Percentiles rank a stretch among this genome's conserved stretches.
These are phyloP conservation scores for Penicillium cinerascens DNA, from an alignment of 495 filamentous ascomycete genomes.

Conservation along the genomic window DNA sequence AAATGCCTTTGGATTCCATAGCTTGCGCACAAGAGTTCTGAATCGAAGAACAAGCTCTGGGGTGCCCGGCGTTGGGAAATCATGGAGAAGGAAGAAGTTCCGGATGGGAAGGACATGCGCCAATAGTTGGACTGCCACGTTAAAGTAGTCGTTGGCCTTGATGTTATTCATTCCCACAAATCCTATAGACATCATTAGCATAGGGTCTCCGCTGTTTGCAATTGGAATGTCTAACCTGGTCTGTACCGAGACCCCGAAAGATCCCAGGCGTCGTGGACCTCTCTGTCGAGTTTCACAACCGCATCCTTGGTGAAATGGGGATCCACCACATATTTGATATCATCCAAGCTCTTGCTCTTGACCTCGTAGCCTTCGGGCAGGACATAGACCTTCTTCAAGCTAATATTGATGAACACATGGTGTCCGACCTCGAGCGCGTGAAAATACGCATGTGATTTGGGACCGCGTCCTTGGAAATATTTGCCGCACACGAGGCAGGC, in stretches of 20 bases:
- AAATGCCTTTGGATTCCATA: constrained; percentile 98
- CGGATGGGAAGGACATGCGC: constrained; percentile 87
- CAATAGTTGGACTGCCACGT: constrained; percentile 91
- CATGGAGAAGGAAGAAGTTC: constrained; percentile 87
- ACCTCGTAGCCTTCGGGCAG: constrained; percentile 98
- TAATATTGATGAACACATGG: constrained; percentile 97
- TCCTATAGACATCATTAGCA: constrained; percentile 41
- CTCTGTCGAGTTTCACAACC: constrained; percentile 75
- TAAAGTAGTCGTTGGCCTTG: constrained; percentile 98
- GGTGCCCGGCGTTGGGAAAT: constrained; percentile 41
- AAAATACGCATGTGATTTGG: constrained; percentile 94
- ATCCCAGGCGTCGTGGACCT: constrained; percentile 71
- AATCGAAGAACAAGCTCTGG: constrained; percentile 71
- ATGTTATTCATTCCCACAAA: constrained; percentile 99
- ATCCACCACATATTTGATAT: constrained; percentile 98
- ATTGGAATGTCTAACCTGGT: constrained; percentile 52
- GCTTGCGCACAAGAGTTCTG: constrained; percentile 87
- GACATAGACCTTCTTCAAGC: constrained; percentile 91
- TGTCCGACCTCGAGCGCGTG: constrained; percentile 93
- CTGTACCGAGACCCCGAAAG: constrained; percentile 77
- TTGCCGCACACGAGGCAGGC: constrained; percentile 96
- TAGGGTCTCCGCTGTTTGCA: not conserved
- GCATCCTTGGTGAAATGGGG: constrained; percentile 78
- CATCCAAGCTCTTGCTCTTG: constrained; percentile 88
- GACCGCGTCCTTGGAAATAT: constrained; percentile 93